Percentiles rank a stretch among this genome's conserved stretches.
phyloP scores from a whole-genome alignment of 305 asterid genomes.

The Solanum aculeatissimum region DNA sequence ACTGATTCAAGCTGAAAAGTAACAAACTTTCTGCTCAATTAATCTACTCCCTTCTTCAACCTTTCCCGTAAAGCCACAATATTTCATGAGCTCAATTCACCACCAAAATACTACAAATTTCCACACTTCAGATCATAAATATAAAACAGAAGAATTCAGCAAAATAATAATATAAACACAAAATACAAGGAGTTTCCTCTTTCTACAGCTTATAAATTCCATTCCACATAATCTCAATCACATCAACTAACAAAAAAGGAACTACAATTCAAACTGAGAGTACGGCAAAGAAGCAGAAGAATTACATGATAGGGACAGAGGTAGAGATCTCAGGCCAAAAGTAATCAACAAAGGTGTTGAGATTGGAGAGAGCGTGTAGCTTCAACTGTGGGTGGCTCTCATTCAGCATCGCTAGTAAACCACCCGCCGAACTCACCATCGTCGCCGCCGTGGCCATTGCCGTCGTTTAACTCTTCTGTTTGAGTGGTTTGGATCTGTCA shows the following conservation, averaged over 20 bases:
- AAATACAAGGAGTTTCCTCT: background rate
- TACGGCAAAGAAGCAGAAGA: background rate
- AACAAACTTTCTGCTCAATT: background rate
- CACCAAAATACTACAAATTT: background rate
- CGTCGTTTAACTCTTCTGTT: background rate
- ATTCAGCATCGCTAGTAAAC: conserved; percentile 79
- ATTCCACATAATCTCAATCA: background rate
- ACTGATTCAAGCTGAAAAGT: background rate
- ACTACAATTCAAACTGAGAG: background rate
- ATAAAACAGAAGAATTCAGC: background rate
- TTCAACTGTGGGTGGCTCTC: conserved; percentile 73
- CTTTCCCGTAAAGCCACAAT: background rate
- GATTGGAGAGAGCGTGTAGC: conserved; percentile 82
- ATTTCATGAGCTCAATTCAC: background rate
- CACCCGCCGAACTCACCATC: conserved; percentile 88
- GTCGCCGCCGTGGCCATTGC: conserved; percentile 58
- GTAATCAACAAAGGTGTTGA: conserved; percentile 76
- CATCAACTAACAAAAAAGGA: background rate
- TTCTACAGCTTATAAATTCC: background rate
- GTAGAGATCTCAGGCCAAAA: conserved; percentile 99
- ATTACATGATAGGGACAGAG: conserved; percentile 71
- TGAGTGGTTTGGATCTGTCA: background rate
- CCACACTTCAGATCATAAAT: background rate
- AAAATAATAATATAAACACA: background rate
- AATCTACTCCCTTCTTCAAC: too few species aligned